Evolutionary conservation across 192 early-diverging fungal species (phyloP).

Genomic region (Gonapodya prolifera): DNA sequence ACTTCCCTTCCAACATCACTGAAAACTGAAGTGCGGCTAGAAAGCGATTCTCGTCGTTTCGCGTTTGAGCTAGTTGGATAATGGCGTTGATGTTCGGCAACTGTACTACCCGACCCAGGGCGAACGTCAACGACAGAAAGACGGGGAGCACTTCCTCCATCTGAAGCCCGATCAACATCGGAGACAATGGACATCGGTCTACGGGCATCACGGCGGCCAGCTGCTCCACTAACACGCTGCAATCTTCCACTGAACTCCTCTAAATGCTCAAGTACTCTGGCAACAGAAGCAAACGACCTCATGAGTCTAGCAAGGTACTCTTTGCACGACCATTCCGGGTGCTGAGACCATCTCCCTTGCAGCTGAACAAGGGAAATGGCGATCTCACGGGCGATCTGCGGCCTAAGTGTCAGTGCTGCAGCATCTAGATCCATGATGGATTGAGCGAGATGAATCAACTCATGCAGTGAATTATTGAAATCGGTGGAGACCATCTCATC

Average conservation of each 20-base stretch:
- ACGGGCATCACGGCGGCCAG: conserved; percentile 10
- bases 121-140: conserved; percentile 12
- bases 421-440: conserved; percentile 55
- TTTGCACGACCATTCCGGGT: conserved; percentile 48
- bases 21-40: conserved; percentile 7
- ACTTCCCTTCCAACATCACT: conserved; percentile 5
- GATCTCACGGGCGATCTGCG: conserved; percentile 40
- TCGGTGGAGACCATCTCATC: conserved; percentile 32
- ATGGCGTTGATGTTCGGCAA: neutral
- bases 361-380: conserved; percentile 44
- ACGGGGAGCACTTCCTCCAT: conserved; percentile 12
- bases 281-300: conserved; percentile 59
- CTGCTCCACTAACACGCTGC: conserved; percentile 5
- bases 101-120: conserved; percentile 8
- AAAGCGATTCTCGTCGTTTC: conserved; percentile 5
- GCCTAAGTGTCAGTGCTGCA: conserved; percentile 41
- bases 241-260: conserved; percentile 58
- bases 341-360: conserved; percentile 47
- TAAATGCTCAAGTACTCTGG: conserved; percentile 64
- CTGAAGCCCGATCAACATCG: conserved; percentile 6
- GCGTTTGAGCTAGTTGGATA: too few relatives aligned
- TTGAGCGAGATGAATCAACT: conserved; percentile 57
- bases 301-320: conserved; percentile 48
- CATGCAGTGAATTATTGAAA: conserved; percentile 48
- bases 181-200: conserved; percentile 10